Evolutionary conservation across 164 flowering plant genomes (phyloP).

Genomic region (Brasenia schreberi): DNA sequence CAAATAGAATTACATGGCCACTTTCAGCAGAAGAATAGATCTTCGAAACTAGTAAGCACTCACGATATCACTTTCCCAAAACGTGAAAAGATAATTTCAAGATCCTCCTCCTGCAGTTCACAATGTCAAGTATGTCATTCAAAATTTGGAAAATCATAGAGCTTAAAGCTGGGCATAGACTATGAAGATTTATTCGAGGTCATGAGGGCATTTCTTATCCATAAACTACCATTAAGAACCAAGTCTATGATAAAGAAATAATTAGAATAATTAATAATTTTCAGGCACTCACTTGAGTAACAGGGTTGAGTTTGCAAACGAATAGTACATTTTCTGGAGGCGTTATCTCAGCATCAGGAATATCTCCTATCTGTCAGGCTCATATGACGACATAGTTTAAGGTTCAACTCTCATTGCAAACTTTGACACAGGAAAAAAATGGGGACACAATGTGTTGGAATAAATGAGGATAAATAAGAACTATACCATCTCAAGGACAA

Average conservation of each 20-base stretch:
- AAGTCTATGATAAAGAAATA: background rate
- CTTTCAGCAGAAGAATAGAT: background rate
- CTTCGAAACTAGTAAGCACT: constrained; percentile 16
- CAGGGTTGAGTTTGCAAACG: constrained; percentile 94
- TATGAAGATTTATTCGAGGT: no score
- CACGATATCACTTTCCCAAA: constrained; percentile 85
- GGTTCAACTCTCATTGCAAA: no score
- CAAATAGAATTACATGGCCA: background rate
- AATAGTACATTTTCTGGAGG: constrained; percentile 93
- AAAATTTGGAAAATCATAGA: no score
- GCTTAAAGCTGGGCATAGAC: no score
- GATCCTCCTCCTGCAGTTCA: constrained; percentile 69
- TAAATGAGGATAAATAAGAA: background rate
- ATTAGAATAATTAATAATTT: background rate
- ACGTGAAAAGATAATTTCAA: constrained; percentile 89
- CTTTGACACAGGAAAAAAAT: no score
- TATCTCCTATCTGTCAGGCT: constrained; percentile 73
- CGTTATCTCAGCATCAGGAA: constrained; percentile 92
- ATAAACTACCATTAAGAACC: background rate
- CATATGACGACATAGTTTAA: background rate
- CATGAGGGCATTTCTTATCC: no score
- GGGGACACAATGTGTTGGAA: background rate
- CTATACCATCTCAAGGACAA: constrained; percentile 84
- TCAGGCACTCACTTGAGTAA: constrained; percentile 64
- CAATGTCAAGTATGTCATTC: background rate